phyloP scores from a whole-genome alignment of 257 asterid species.

The Verbena officinalis region DNA sequence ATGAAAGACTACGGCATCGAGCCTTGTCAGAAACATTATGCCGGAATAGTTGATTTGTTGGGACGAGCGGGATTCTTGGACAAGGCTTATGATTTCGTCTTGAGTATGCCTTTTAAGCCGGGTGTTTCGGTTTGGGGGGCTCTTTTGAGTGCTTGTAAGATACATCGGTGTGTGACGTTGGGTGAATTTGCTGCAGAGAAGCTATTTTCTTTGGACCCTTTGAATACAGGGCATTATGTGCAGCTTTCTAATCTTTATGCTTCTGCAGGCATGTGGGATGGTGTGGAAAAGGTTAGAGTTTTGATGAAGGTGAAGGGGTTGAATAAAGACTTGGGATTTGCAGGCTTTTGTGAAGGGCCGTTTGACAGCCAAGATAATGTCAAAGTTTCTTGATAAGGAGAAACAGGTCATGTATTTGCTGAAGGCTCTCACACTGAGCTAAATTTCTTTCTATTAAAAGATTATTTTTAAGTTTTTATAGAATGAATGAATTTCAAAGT shows the following conservation, averaged over 20 bases:
- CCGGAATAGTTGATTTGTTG: slow-evolving; percentile 58
- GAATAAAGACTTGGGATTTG: slow-evolving; percentile 49
- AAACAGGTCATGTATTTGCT: too few species aligned
- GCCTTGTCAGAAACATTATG: slow-evolving; percentile 57
- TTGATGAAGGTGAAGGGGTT: slow-evolving; percentile 52
- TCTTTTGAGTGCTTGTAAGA: slow-evolving; percentile 59
- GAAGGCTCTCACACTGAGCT: too few species aligned
- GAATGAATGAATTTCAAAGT: too few species aligned
- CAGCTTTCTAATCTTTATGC: slow-evolving; percentile 75
- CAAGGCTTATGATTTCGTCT: slow-evolving; percentile 48
- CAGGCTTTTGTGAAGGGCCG: slow-evolving; percentile 56
- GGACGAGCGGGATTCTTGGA: slow-evolving; percentile 58
- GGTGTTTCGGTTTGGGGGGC: slow-evolving; percentile 73
- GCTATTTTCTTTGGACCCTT: slow-evolving; percentile 49
- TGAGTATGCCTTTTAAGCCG: slow-evolving; percentile 52
- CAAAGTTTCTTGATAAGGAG: slow-evolving; percentile 28
- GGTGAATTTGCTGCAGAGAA: slow-evolving; percentile 62
- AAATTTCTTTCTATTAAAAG: too few species aligned
- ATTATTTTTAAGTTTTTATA: too few species aligned
- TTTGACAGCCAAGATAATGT: slow-evolving; percentile 47
- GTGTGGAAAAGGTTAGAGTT: slow-evolving; percentile 53
- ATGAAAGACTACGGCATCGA: slow-evolving; percentile 46
- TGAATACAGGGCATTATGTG: slow-evolving; percentile 58
- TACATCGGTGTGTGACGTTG: slow-evolving; percentile 41
- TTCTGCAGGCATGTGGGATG: slow-evolving; percentile 50